These are phyloP conservation scores for Mortierella sp. DNA, from an alignment of 371 early-diverging fungal species.

Conservation along the genomic window DNA sequence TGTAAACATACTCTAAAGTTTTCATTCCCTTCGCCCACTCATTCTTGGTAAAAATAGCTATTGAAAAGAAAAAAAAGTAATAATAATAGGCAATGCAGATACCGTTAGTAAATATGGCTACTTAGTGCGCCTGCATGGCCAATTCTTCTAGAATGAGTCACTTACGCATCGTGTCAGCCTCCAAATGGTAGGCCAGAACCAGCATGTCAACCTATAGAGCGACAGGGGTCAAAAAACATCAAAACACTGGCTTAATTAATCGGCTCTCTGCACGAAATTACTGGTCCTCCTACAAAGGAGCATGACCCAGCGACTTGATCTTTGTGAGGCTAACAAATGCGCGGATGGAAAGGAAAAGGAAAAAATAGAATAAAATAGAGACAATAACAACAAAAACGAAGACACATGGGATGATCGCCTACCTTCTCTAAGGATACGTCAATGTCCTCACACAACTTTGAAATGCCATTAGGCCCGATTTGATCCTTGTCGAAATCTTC, in stretches of 20 bases:
- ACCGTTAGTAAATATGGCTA: neutral
- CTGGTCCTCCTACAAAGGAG: neutral
- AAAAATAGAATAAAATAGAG: neutral
- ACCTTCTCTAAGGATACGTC: slow-evolving; percentile 46
- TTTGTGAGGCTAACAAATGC: neutral
- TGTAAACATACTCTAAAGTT: slow-evolving; percentile 62
- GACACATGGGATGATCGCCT: slow-evolving; percentile 14
- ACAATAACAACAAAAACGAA: neutral
- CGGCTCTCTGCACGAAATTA: slow-evolving; percentile 13
- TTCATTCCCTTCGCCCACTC: slow-evolving; percentile 80
- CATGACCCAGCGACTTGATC: neutral
- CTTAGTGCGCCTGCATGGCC: neutral
- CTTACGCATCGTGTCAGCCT: slow-evolving; percentile 72
- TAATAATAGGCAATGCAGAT: neutral
- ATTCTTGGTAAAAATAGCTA: slow-evolving; percentile 72
- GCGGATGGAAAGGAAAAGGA: neutral
- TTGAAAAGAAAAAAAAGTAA: neutral
- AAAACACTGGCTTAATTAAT: slow-evolving; percentile 5
- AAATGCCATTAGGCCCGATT: slow-evolving; percentile 47
- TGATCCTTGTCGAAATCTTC: slow-evolving; percentile 41
- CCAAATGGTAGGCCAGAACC: slow-evolving; percentile 73
- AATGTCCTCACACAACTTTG: slow-evolving; percentile 51
- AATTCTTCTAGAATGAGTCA: neutral
- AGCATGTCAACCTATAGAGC: slow-evolving; percentile 65
- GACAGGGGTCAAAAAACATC: slow-evolving; percentile 2